Conservation (phyloP, 1,284 basidiomycete genomes). For the Boletus mariae region DNA sequence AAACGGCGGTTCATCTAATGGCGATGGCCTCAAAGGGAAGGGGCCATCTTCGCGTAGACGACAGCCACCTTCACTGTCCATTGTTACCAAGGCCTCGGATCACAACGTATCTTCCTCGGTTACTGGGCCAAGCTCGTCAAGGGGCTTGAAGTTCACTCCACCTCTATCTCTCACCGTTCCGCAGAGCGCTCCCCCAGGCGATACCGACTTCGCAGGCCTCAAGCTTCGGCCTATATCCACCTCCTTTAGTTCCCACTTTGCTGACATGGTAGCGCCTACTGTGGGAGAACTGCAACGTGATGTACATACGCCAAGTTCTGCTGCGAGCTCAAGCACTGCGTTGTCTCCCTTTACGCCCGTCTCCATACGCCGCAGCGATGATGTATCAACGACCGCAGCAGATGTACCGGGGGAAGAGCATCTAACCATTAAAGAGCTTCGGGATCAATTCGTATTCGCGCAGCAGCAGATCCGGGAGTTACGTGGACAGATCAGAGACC, state of each 20-base stretch:
- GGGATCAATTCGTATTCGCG: constrained; percentile 60
- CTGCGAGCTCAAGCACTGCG: constrained; percentile 39
- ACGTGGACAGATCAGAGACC: constrained; percentile 66
- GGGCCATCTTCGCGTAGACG: constrained; percentile 32
- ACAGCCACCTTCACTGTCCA: constrained; percentile 41
- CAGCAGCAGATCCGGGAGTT: constrained; percentile 71
- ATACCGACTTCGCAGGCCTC: constrained; percentile 59
- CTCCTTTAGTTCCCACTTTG: constrained; percentile 68
- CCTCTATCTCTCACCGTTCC: constrained; percentile 28
- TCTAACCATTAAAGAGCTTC: constrained; percentile 49
- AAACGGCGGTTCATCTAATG: constrained; percentile 2
- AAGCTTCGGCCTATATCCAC: constrained; percentile 74
- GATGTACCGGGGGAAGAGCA: constrained; percentile 43
- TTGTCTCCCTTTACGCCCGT: constrained; percentile 55
- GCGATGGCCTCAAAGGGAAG: constrained; percentile 15
- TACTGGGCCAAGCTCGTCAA: constrained; percentile 10
- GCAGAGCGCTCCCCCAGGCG: constrained; percentile 61
- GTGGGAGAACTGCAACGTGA: constrained; percentile 40
- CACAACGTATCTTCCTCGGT: constrained; percentile 13
- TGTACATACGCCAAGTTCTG: constrained; percentile 46
- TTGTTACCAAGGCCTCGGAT: constrained; percentile 36
- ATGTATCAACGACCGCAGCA: constrained; percentile 28
- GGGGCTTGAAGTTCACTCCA: constrained; percentile 9
- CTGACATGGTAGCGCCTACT: constrained; percentile 51
- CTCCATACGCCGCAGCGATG: constrained; percentile 34